Base-by-base conservation (phyloP, 768 basidiomycete genomes). In the Mycena alexandri region DNA sequence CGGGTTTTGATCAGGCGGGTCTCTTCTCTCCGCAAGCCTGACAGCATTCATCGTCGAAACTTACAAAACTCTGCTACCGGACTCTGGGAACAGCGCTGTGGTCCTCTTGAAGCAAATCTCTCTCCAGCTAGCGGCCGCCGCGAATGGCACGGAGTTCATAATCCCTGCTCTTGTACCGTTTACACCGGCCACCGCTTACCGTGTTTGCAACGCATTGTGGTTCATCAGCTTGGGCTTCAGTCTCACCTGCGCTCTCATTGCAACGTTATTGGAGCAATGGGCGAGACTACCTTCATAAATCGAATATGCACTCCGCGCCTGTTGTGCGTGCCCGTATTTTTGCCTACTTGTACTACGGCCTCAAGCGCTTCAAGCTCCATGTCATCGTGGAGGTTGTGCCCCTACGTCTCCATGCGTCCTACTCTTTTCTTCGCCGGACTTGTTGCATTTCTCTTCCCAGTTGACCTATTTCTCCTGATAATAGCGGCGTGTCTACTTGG, bases 41-140 rank as follows among this genome's bases (percentile, higher is more conserved):
- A 63, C 61, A 17, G 51, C 61, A 16, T 63, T 63, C 33, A 34
- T 63, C 38, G 25, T 63, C 19, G 61, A 63, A 42, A 63, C 51
- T 24, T 63, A 63, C 38, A 44, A 52, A 17, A 63, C 29, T 36
- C 50, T 63, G 33, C n/a, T 14, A 34, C 51, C 61, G 10, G 48
- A 42, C 36, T 43, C 50, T n/a, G 36, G 47, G 9, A 50, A 63
- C 24, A 25, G 8, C 12, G 38, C 50, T 6, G 29, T 54, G 8
- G 6, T 12, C 21, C 19, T 48, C 3, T 19, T 63, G 24, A 41
- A 50, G 3, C 53, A 63, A 21, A 51, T 63, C 5, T 52, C 48
- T 8, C 33, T 14, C 7, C 59, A 46, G 56, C 19, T 46, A 29
- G 16, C 56, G 10, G 41, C 38, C 7, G 24, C 21, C 11, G 44